phyloP scores from a whole-genome alignment of 2,329 filamentous ascomycete genomes.

The Cercospora sp. region DNA sequence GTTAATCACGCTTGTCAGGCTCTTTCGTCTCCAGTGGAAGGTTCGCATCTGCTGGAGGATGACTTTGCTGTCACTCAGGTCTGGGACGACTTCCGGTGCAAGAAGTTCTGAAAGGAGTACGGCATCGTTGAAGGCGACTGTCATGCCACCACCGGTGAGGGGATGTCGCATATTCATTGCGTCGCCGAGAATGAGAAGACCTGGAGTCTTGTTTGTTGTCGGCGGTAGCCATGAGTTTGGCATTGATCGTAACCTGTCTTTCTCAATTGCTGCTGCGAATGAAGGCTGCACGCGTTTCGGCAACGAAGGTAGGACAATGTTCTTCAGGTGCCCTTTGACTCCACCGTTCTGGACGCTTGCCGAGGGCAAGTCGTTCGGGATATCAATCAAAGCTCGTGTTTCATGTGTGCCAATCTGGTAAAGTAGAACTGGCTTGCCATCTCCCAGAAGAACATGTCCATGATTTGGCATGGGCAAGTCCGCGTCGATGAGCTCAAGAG shows the following conservation, averaged over 20 bases:
- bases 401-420: constrained; percentile 98
- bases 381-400: constrained; percentile 85
- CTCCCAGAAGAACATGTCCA: constrained; percentile 84
- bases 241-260: constrained; percentile 82
- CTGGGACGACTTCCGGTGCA: constrained; percentile 65
- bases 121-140: constrained; percentile 91
- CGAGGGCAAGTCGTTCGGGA: constrained; percentile 73
- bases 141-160: constrained; percentile 96
- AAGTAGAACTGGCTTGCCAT: constrained; percentile 76
- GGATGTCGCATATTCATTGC: constrained; percentile 99
- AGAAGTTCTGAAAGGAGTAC: constrained; percentile 74
- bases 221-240: constrained; percentile 93
- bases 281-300: constrained; percentile 70
- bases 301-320: constrained; percentile 75
- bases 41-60: constrained; percentile 68
- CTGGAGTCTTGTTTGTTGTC: constrained; percentile 67
- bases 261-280: constrained; percentile 72
- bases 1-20: constrained; percentile 84
- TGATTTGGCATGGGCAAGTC: constrained; percentile 71
- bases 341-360: constrained; percentile 75
- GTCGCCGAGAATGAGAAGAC: constrained; percentile 82
- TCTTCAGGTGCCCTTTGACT: constrained; percentile 78
- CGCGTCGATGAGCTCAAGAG: constrained; percentile 86
- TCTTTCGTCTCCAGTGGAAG: constrained; percentile 88
- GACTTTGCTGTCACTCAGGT: constrained; percentile 65